Conservation (phyloP, 768 basidiomycete genomes). For the Nidularia pulvinata region DNA sequence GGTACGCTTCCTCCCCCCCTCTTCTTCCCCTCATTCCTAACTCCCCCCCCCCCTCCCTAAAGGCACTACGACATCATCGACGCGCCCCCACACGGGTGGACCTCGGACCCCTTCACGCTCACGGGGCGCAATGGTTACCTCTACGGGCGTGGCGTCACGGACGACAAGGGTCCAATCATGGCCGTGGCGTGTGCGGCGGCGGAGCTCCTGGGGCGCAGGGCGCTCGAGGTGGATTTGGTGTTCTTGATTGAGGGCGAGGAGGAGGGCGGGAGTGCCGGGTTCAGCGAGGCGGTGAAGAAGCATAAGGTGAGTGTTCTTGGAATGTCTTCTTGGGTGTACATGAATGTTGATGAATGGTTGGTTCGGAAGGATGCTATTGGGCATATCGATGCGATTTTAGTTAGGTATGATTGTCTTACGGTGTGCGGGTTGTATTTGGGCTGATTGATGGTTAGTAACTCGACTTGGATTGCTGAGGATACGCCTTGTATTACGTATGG, state of each 20-base stretch:
- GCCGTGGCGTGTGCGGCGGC: slow-evolving; percentile 91
- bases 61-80: slow-evolving; percentile 98
- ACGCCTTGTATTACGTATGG: slow-evolving; percentile 96
- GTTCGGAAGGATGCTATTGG: slow-evolving; percentile 77
- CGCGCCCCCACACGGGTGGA: slow-evolving; percentile 76
- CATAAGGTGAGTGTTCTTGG: slow-evolving; percentile 58
- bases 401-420: slow-evolving; percentile 50
- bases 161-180: slow-evolving; percentile 95
- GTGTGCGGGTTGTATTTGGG: background rate
- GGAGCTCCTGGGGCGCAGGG: slow-evolving; percentile 67
- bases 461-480: slow-evolving; percentile 94
- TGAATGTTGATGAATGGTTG: slow-evolving; percentile 1
- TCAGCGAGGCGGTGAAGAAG: slow-evolving; percentile 70
- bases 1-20: too few relatives aligned
- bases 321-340: background rate
- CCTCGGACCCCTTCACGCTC: slow-evolving; percentile 80
- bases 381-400: slow-evolving; percentile 84
- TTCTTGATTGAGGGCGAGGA: slow-evolving; percentile 97
- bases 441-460: slow-evolving; percentile 58
- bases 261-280: slow-evolving; percentile 90
- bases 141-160: slow-evolving; percentile 90
- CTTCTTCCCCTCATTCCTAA: background rate
- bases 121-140: slow-evolving; percentile 86
- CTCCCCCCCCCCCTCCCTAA: background rate
- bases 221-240: slow-evolving; percentile 84